These are phyloP conservation scores for Inga oerstediana DNA, from an alignment of 306 rosid genomes.

Conservation along the genomic window DNA sequence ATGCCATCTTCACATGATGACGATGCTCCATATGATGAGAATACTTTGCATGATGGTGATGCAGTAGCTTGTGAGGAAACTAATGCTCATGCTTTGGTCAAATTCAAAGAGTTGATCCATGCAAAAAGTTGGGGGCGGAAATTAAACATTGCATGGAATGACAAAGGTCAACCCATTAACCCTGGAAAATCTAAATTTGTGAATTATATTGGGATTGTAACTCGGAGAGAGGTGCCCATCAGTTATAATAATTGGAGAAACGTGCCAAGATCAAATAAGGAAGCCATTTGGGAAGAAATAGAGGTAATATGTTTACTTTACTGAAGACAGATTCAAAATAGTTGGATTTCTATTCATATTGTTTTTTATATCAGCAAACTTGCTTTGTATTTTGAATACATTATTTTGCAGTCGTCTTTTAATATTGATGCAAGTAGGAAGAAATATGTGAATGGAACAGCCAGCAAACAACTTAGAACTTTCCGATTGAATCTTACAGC, in stretches of 20 bases:
- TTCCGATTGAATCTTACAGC: neutral
- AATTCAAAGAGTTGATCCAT: neutral
- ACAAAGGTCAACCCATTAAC: neutral
- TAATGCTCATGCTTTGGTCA: neutral
- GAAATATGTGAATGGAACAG: neutral
- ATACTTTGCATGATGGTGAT: neutral
- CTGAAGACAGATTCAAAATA: too few relatives aligned
- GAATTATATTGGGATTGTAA: neutral
- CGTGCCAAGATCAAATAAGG: neutral
- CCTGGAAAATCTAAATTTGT: neutral
- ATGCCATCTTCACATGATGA: neutral
- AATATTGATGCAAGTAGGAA: neutral
- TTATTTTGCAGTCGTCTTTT: neutral
- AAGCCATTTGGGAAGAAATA: conserved; percentile 1
- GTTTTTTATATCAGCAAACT: neutral
- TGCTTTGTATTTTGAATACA: neutral
- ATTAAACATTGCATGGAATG: neutral
- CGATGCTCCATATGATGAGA: too few relatives aligned
- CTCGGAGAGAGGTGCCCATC: neutral
- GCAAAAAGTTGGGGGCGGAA: neutral
- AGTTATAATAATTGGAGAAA: neutral
- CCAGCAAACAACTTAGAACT: neutral
- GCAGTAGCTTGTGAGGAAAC: neutral
- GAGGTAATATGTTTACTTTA: neutral
- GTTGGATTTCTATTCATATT: neutral